Percentiles rank a stretch among this genome's conserved stretches.
These are phyloP conservation scores for Fusarium newnesense DNA, from an alignment of 2,329 filamentous ascomycete genomes.

Conservation along the genomic window DNA sequence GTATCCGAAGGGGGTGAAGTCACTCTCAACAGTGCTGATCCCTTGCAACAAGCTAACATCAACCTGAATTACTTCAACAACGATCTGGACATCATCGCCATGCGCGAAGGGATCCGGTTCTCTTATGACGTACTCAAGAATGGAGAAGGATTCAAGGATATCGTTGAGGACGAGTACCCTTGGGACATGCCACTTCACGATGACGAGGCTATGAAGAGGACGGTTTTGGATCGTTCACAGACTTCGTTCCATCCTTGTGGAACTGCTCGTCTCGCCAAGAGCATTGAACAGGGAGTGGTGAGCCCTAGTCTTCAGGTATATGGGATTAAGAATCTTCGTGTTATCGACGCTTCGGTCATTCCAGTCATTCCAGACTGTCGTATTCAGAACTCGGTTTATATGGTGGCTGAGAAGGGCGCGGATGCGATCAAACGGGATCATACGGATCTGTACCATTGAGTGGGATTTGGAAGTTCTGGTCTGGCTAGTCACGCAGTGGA, in stretches of 20 bases:
- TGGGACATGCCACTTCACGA: conserved; percentile 67
- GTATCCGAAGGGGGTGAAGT: conserved; percentile 62
- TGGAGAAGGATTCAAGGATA: conserved; percentile 66
- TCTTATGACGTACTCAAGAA: conserved; percentile 66
- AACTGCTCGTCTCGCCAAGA: conserved; percentile 62
- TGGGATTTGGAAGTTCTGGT: background rate
- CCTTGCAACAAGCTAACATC: conserved; percentile 66
- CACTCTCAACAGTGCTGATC: conserved; percentile 64
- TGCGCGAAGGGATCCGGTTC: conserved; percentile 67
- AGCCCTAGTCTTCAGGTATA: conserved; percentile 62
- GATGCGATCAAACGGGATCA: background rate
- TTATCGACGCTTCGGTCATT: conserved; percentile 66
- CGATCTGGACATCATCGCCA: conserved; percentile 64
- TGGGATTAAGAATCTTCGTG: conserved; percentile 62
- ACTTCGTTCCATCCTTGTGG: conserved; percentile 70
- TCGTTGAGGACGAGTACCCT: conserved; percentile 65
- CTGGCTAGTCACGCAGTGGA: background rate
- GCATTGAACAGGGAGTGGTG: conserved; percentile 59
- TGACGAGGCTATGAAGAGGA: conserved; percentile 66
- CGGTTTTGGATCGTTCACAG: conserved; percentile 67
- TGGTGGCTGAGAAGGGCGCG: conserved; percentile 64
- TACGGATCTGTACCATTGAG: background rate
- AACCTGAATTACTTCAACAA: conserved; percentile 68
- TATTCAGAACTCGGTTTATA: conserved; percentile 70
- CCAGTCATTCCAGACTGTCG: conserved; percentile 65